These are phyloP conservation scores for Talaromyces pinophilus DNA, from an alignment of 2,329 filamentous ascomycete genomes.

Conservation along the genomic window DNA sequence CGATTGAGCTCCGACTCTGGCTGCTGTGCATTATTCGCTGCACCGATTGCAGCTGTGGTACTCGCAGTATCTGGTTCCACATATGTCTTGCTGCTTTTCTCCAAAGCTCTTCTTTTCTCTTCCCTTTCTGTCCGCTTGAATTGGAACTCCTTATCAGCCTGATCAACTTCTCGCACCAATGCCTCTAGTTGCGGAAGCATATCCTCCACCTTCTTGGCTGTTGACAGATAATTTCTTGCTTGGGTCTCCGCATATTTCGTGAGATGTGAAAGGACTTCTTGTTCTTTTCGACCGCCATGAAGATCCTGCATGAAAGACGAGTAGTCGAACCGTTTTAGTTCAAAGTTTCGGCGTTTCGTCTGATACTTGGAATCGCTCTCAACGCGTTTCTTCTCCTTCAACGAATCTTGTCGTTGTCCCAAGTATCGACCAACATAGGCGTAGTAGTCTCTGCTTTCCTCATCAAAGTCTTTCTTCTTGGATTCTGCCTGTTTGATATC, in stretches of 20 bases:
- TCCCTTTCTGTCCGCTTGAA: constrained; percentile 93
- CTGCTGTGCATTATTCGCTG: constrained; percentile 53
- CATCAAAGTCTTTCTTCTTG: constrained; percentile 97
- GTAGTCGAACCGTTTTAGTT: constrained; percentile 97
- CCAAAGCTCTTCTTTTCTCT: constrained; percentile 84
- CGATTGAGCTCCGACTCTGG: constrained; percentile 71
- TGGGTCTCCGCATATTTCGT: constrained; percentile 93
- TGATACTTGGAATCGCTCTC: constrained; percentile 98
- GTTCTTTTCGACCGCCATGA: constrained; percentile 97
- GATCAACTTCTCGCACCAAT: constrained; percentile 80
- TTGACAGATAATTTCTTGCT: constrained; percentile 75
- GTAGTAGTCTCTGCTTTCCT: constrained; percentile 98
- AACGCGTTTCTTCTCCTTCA: constrained; percentile 94
- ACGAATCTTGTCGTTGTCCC: constrained; percentile 90
- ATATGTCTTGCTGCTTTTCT: constrained; percentile 79
- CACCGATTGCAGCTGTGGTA: constrained; percentile 39
- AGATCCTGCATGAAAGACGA: constrained; percentile 99
- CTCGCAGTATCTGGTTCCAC: constrained; percentile 66
- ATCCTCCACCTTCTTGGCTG: constrained; percentile 82
- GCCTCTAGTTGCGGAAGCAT: constrained; percentile 89
- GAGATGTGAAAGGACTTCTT: constrained; percentile 90
- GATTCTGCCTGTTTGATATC: constrained; percentile 97
- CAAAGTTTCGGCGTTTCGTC: constrained; percentile 87
- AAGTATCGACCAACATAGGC: constrained; percentile 91
- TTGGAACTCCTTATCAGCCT: constrained; percentile 95